Evolutionary conservation across 495 filamentous ascomycete genomes (phyloP), one percentile per base, ranked within the genome.

Genomic region (Lineolata rhizophorae): DNA sequence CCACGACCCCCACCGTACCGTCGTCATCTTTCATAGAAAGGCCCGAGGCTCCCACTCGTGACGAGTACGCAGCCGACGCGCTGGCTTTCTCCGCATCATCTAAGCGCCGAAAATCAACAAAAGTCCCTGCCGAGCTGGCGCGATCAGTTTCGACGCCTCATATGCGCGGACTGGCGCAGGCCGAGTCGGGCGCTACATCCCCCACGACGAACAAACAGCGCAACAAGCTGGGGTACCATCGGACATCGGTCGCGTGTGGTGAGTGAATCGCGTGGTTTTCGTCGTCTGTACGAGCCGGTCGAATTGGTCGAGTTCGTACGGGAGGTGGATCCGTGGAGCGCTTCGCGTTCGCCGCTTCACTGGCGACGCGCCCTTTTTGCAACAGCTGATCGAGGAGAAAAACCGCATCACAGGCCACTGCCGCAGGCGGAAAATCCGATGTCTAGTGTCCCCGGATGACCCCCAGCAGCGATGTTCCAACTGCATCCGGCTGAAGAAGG

Each of bases 191-290:
- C 29, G 49, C 45, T 39, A 51, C 52, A 46, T 60, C 55, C 13
- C 51, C 39, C 18, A 57, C 70, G 21, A 62, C 58, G 26, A 84
- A 93, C 45, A 93, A 87, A 56, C 76, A 78, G 51, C 74, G 87
- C 43, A 97, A 95, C 51, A 95, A 91, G 55, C 62, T 97, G 32
- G 87, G 87, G 19, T 97, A 97, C 52, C 85, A 94, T 61, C 73
- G 87, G 36, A 94, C 83, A 21, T 91, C 87, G 35, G 81, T 95
- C 50, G 87, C 87, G 42, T 97, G 87, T 63, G 77, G 87, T 97
- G 65, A 71, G 83, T 72, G 11, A n/a, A n/a, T n/a, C n/a, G n/a
- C n/a, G n/a, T n/a, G n/a, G n/a, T n/a, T n/a, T n/a, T n/a, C n/a
- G n/a, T n/a, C n/a, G n/a, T n/a, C n/a, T n/a, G n/a, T n/a, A n/a